Percentiles rank a stretch among this genome's conserved stretches.
These are phyloP conservation scores for Sarocladium strictum DNA, from an alignment of 2,329 filamentous ascomycete genomes.

Conservation along the genomic window DNA sequence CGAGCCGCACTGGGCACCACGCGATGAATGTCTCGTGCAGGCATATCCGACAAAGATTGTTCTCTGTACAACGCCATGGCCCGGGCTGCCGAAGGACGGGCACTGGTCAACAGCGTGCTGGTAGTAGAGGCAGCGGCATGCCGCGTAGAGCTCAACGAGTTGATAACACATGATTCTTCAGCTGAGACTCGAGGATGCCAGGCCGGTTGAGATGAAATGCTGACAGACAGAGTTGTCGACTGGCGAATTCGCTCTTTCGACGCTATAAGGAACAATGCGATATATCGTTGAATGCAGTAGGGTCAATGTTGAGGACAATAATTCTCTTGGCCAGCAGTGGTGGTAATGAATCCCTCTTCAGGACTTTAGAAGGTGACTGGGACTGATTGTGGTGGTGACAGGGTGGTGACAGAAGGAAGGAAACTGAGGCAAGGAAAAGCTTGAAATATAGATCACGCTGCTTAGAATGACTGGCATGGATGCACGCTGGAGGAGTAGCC, in stretches of 20 bases:
- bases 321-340: constrained; percentile 36
- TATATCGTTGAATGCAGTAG: too few species aligned
- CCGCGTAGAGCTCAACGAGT: constrained; percentile 78
- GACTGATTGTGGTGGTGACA: neutral
- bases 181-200: neutral
- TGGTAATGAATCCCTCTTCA: too few species aligned
- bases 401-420: neutral
- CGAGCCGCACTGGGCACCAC: constrained; percentile 32
- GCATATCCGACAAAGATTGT: constrained; percentile 79
- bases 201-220: too few species aligned
- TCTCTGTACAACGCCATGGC: constrained; percentile 66
- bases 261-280: constrained; percentile 15
- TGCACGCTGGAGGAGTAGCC: constrained; percentile 11
- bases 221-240: too few species aligned
- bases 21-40: constrained; percentile 51
- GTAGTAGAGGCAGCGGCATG: constrained; percentile 84
- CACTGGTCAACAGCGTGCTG: constrained; percentile 82
- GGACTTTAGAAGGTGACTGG: neutral
- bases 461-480: constrained; percentile 4
- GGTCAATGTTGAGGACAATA: too few species aligned
- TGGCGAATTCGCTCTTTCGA: too few species aligned
- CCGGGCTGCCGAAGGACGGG: constrained; percentile 64
- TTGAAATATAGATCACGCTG: constrained; percentile 6
- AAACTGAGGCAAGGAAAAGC: constrained; percentile 8
- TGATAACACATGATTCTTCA: constrained; percentile 71